phyloP scores from a whole-genome alignment of 2,329 filamentous ascomycete species.

The Fusarium heterosporum region DNA sequence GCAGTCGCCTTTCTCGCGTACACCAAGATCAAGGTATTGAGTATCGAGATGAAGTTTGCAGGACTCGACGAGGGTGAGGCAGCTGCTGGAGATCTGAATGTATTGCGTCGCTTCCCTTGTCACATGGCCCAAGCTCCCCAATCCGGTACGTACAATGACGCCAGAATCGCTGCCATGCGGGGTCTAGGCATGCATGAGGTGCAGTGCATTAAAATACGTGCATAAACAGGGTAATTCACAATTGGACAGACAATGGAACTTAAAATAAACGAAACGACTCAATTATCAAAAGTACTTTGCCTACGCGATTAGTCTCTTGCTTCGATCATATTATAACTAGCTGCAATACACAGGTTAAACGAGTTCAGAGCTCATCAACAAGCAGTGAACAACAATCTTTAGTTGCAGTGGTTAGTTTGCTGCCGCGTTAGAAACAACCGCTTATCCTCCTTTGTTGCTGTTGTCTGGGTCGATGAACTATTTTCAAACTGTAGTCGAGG shows the following conservation, averaged over 20 bases:
- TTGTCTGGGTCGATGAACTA: constrained; percentile 5
- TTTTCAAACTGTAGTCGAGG: constrained; percentile 9
- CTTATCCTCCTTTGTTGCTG: constrained; percentile 7
- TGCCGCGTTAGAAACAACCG: constrained; percentile 34
- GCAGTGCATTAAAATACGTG: constrained; percentile 36
- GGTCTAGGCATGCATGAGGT: constrained; percentile 39
- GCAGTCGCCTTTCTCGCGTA: constrained; percentile 9
- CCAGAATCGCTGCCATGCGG: constrained; percentile 33
- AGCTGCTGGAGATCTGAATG: constrained; percentile 17
- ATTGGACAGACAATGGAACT: not conserved
- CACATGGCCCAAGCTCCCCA: constrained; percentile 46
- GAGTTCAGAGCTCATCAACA: constrained; percentile 9
- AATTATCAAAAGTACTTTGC: constrained; percentile 40
- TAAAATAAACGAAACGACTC: constrained; percentile 25
- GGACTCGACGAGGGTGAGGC: constrained; percentile 27
- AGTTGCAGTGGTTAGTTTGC: constrained; percentile 36
- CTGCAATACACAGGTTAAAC: constrained; percentile 22
- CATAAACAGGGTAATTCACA: constrained; percentile 32
- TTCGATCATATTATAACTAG: constrained; percentile 22
- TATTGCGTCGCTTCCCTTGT: constrained; percentile 34
- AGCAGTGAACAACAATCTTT: constrained; percentile 20
- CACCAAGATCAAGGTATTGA: constrained; percentile 3
- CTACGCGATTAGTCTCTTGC: constrained; percentile 46
- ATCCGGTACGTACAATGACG: constrained; percentile 39
- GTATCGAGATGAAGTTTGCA: constrained; percentile 23